A percentile compares a stretch with the other conserved stretches of the same genome.
Evolutionary conservation across 1,284 basidiomycete species (phyloP).

Genomic region (Puccinia polysora): DNA sequence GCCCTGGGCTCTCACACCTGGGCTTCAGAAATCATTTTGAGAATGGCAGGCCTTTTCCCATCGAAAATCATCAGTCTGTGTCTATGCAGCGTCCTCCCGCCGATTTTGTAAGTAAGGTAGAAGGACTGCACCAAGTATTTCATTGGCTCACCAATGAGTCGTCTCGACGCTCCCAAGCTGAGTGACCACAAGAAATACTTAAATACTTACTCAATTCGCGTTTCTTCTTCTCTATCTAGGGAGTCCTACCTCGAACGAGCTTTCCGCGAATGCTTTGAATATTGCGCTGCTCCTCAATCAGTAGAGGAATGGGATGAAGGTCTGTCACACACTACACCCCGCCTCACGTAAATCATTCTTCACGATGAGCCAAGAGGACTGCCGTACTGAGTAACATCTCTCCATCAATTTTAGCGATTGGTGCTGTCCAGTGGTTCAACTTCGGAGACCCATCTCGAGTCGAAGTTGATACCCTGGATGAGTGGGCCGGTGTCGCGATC

Average conservation of each 20-base stretch:
- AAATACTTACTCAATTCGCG: not conserved
- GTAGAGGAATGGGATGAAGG: slow-evolving; percentile 42
- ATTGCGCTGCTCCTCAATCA: slow-evolving; percentile 4
- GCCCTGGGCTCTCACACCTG: slow-evolving; percentile 8
- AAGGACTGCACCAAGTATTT: not conserved
- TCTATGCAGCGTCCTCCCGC: slow-evolving; percentile 6
- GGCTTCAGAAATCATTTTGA: slow-evolving; percentile 16
- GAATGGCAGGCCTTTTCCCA: slow-evolving; percentile 19
- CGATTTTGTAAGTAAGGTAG: not conserved
- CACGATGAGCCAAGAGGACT: no score
- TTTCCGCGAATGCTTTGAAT: slow-evolving; percentile 20
- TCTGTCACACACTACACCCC: not conserved
- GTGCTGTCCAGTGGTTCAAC: slow-evolving; percentile 9
- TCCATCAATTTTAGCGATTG: not conserved
- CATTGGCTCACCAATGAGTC: not conserved
- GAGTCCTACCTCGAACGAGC: slow-evolving; percentile 14
- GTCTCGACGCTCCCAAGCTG: not conserved
- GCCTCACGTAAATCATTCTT: not conserved
- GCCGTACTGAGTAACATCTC: not conserved
- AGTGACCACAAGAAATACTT: not conserved
- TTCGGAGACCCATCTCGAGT: slow-evolving; percentile 5
- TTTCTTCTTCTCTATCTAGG: not conserved
- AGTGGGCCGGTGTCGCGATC: slow-evolving; percentile 24
- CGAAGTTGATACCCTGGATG: slow-evolving; percentile 28
- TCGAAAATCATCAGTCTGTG: slow-evolving; percentile 3